A percentile compares a stretch with the other conserved stretches of the same genome.
phyloP scores from a whole-genome alignment of 2,329 filamentous ascomycete species.

The Rutstroemia sp. region DNA sequence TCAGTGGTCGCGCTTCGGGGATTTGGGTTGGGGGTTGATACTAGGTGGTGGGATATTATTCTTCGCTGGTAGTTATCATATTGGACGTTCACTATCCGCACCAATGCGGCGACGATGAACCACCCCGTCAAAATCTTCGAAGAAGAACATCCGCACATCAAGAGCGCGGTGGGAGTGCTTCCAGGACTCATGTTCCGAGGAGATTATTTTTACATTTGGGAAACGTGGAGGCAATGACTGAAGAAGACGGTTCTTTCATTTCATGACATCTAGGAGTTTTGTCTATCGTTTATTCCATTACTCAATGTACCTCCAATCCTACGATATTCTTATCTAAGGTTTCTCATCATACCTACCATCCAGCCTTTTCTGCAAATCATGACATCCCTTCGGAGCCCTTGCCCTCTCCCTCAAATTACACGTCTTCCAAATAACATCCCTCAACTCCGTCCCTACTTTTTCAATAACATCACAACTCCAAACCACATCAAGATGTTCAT shows the following conservation, averaged over 20 bases:
- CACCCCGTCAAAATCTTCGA: conserved; percentile 15
- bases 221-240: conserved; percentile 19
- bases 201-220: conserved; percentile 16
- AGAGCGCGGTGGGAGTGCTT: conserved; percentile 9
- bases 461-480: too few species aligned
- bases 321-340: too few species aligned
- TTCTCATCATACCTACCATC: too few species aligned
- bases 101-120: conserved; percentile 7
- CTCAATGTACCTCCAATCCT: too few species aligned
- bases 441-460: too few species aligned
- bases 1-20: conserved; percentile 17
- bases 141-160: conserved; percentile 12
- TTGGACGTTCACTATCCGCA: neutral
- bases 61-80: conserved; percentile 11
- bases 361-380: too few species aligned
- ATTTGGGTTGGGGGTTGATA: conserved; percentile 19
- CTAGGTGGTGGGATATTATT: conserved; percentile 20
- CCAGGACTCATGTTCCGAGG: conserved; percentile 18
- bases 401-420: too few species aligned
- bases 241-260: conserved; percentile 12
- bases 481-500: too few species aligned
- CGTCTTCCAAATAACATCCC: too few species aligned
- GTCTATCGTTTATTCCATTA: too few species aligned
- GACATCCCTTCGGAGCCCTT: too few species aligned
- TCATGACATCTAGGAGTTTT: too few species aligned